These are phyloP conservation scores for Monilinia polystroma DNA, from an alignment of 2,329 filamentous ascomycete species.

Conservation along the genomic window DNA sequence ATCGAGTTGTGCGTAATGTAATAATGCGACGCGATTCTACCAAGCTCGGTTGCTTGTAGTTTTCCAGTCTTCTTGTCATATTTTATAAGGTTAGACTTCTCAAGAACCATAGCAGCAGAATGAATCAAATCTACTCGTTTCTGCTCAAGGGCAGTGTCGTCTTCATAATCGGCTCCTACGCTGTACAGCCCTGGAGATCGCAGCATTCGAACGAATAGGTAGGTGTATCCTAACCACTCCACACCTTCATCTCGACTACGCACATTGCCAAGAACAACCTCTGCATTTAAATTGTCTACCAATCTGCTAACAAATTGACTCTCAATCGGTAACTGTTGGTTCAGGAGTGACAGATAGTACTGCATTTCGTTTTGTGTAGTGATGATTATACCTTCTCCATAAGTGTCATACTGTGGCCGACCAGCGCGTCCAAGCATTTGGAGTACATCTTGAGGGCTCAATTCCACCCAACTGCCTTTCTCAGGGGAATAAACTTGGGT, in stretches of 20 bases:
- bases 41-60: conserved; percentile 87
- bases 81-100: conserved; percentile 85
- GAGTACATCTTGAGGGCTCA: conserved; percentile 94
- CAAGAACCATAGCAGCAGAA: conserved; percentile 82
- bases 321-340: conserved; percentile 96
- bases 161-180: conserved; percentile 92
- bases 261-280: conserved; percentile 91
- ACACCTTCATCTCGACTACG: conserved; percentile 91
- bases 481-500: conserved; percentile 98
- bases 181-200: conserved; percentile 93
- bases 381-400: conserved; percentile 98
- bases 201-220: conserved; percentile 96
- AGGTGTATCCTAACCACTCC: conserved; percentile 98
- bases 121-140: conserved; percentile 97
- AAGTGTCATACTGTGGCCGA: conserved; percentile 94
- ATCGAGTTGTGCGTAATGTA: conserved; percentile 97
- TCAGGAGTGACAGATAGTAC: conserved; percentile 94
- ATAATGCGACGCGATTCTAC: conserved; percentile 94
- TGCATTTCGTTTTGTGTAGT: conserved; percentile 93
- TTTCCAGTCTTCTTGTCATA: conserved; percentile 93
- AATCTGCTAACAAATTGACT: conserved; percentile 92
- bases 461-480: conserved; percentile 96
- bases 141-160: conserved; percentile 88
- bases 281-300: conserved; percentile 94
- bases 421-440: conserved; percentile 99